These are phyloP conservation scores for Tinospora cordifolia DNA, from an alignment of 164 flowering plant genomes.

Conservation along the genomic window DNA sequence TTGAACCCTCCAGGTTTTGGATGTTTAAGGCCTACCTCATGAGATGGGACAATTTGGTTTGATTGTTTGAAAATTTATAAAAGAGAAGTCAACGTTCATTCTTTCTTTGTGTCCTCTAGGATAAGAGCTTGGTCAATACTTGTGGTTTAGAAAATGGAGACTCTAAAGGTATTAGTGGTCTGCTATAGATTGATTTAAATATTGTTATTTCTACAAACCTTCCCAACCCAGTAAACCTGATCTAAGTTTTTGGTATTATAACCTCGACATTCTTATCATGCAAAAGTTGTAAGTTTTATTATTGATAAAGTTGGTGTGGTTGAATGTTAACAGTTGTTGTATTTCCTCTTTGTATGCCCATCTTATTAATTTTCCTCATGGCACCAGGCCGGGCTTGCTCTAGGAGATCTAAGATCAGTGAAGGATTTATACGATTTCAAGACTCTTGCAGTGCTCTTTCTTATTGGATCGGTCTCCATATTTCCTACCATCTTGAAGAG, in stretches of 20 bases:
- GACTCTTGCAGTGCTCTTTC: conserved; percentile 69
- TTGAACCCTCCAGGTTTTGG: neutral
- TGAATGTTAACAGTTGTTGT: neutral
- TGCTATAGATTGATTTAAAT: no score
- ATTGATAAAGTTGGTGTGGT: neutral
- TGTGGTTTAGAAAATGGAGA: neutral
- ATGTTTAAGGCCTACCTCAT: neutral
- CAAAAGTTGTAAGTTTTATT: neutral
- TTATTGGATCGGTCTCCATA: conserved; percentile 59
- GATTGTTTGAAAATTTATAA: neutral
- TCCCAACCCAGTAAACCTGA: neutral
- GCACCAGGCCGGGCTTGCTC: conserved; percentile 84
- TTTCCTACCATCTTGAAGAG: conserved; percentile 63
- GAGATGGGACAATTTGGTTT: neutral
- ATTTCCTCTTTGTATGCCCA: neutral
- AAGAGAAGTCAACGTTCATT: neutral
- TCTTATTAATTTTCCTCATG: neutral
- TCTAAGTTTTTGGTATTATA: neutral
- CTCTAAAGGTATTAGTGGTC: neutral
- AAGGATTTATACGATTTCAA: conserved; percentile 83
- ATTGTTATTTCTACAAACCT: no score
- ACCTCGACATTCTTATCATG: neutral
- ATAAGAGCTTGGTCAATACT: no score
- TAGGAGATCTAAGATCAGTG: conserved; percentile 81
- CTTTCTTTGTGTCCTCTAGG: neutral